These are phyloP conservation scores for Parasarocladium wereldwijsianum DNA, from an alignment of 2,329 filamentous ascomycete genomes.

Conservation along the genomic window DNA sequence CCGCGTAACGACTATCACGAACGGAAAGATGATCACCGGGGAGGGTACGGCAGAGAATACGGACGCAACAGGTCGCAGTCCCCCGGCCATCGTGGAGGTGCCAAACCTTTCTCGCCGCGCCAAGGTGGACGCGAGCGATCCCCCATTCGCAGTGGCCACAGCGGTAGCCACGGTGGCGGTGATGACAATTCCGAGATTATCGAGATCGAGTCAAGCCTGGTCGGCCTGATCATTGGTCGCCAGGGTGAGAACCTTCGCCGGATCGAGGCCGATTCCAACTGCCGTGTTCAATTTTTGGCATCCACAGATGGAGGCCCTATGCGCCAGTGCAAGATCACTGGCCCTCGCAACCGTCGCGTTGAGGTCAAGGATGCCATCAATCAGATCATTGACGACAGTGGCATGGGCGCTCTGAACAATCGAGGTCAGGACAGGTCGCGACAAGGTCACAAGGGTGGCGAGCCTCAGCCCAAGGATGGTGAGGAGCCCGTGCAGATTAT, in stretches of 20 bases:
- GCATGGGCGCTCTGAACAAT: conserved; percentile 33
- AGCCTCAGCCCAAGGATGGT: conserved; percentile 49
- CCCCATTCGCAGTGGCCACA: conserved; percentile 32
- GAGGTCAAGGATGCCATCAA: conserved; percentile 75
- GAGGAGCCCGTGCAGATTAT: conserved; percentile 86
- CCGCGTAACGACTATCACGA: conserved; percentile 59
- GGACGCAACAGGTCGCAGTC: conserved; percentile 63
- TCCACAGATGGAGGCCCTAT: conserved; percentile 58
- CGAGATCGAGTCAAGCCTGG: conserved; percentile 71
- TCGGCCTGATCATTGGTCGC: conserved; percentile 80
- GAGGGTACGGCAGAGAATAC: conserved; percentile 27
- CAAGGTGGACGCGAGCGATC: conserved; percentile 42
- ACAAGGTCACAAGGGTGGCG: conserved; percentile 21
- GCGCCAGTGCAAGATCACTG: conserved; percentile 76
- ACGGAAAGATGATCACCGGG: conserved; percentile 73
- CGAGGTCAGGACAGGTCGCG: conserved; percentile 26
- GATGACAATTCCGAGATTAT: conserved; percentile 71
- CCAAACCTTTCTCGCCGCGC: conserved; percentile 42
- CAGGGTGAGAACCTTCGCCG: conserved; percentile 79
- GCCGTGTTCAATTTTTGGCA: conserved; percentile 78
- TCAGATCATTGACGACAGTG: conserved; percentile 70
- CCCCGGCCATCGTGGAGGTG: conserved; percentile 39
- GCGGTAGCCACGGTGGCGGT: too few relatives aligned
- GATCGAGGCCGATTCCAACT: conserved; percentile 69
- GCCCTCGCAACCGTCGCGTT: conserved; percentile 53